phyloP scores from a whole-genome alignment of 2,329 filamentous ascomycete genomes.

The Fusarium nematophilum region DNA sequence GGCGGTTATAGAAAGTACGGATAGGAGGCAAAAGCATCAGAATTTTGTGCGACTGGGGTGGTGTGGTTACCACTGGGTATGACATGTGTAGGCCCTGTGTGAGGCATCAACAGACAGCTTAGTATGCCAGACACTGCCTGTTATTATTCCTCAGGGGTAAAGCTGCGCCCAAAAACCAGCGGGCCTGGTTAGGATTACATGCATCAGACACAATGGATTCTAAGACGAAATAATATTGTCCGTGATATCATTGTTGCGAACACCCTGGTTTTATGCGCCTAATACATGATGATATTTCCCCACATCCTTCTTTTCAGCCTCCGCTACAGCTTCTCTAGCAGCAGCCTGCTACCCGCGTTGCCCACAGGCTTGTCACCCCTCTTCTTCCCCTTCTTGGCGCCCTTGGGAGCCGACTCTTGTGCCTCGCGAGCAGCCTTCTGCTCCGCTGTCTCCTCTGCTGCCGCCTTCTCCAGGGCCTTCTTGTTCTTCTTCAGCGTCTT shows the following conservation, averaged over 20 bases:
- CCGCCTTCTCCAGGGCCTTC: conserved; percentile 76
- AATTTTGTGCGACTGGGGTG: conserved; percentile 20
- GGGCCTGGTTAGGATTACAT: no score
- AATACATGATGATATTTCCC: conserved; percentile 32
- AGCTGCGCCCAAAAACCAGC: no score
- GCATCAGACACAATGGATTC: neutral
- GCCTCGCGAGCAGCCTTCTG: conserved; percentile 64
- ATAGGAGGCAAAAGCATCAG: conserved; percentile 1
- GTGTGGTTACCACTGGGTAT: conserved; percentile 9
- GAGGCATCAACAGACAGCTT: no score
- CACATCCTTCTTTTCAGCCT: conserved; percentile 13
- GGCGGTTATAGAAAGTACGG: neutral
- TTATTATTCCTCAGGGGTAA: no score
- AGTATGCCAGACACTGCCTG: no score
- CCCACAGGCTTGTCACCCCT: conserved; percentile 61
- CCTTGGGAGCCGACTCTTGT: conserved; percentile 58
- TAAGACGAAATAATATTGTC: conserved; percentile 26
- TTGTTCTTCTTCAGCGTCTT: conserved; percentile 78
- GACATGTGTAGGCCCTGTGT: neutral
- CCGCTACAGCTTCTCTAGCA: conserved; percentile 66
- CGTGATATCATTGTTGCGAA: conserved; percentile 39
- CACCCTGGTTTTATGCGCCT: conserved; percentile 40
- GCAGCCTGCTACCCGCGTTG: conserved; percentile 70
- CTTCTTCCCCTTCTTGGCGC: conserved; percentile 55
- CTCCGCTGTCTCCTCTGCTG: conserved; percentile 66